A percentile compares a stretch with the other conserved stretches of the same genome.
phyloP scores from a whole-genome alignment of 805 yeast species.

The Allodekkera sacchari region DNA sequence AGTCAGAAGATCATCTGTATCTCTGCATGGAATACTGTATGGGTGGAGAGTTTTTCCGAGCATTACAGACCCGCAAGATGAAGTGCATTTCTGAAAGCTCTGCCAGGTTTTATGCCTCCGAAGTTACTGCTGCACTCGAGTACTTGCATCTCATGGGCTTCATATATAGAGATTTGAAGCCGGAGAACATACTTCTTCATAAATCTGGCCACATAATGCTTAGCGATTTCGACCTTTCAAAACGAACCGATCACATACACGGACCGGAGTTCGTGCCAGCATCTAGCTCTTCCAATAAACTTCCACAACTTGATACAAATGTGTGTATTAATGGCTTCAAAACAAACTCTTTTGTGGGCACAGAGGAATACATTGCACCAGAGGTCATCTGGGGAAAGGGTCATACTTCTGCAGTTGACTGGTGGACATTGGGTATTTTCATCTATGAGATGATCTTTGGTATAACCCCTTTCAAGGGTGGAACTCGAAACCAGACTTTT shows the following conservation, averaged over 20 bases:
- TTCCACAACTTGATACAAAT: slow-evolving; percentile 81
- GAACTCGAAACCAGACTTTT: slow-evolving; percentile 81
- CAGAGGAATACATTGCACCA: slow-evolving; percentile 98
- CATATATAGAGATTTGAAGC: slow-evolving; percentile 92
- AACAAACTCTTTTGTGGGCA: slow-evolving; percentile 97
- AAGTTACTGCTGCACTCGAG: slow-evolving; percentile 94
- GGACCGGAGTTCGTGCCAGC: slow-evolving; percentile 57
- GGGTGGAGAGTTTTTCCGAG: slow-evolving; percentile 98
- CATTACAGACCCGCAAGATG: slow-evolving; percentile 81
- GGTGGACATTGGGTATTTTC: slow-evolving; percentile 98
- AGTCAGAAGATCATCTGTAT: slow-evolving; percentile 82
- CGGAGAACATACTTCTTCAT: slow-evolving; percentile 89
- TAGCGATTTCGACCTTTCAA: slow-evolving; percentile 91
- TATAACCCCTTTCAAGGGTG: slow-evolving; percentile 93
- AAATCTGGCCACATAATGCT: slow-evolving; percentile 98
- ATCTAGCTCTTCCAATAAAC: slow-evolving; percentile 25
- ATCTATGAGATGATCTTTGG: slow-evolving; percentile 93
- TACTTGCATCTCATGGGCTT: slow-evolving; percentile 95
- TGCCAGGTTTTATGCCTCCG: slow-evolving; percentile 92
- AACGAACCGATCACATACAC: slow-evolving; percentile 71
- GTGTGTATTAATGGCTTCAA: slow-evolving; percentile 93
- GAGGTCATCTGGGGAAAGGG: slow-evolving; percentile 97
- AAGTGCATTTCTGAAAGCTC: slow-evolving; percentile 82
- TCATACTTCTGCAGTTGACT: slow-evolving; percentile 95
- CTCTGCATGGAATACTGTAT: slow-evolving; percentile 98